Evolutionary conservation across 2,329 filamentous ascomycete genomes (phyloP), one percentile per base, ranked within the genome.

Genomic region (Chrysoporthe cubensis): DNA sequence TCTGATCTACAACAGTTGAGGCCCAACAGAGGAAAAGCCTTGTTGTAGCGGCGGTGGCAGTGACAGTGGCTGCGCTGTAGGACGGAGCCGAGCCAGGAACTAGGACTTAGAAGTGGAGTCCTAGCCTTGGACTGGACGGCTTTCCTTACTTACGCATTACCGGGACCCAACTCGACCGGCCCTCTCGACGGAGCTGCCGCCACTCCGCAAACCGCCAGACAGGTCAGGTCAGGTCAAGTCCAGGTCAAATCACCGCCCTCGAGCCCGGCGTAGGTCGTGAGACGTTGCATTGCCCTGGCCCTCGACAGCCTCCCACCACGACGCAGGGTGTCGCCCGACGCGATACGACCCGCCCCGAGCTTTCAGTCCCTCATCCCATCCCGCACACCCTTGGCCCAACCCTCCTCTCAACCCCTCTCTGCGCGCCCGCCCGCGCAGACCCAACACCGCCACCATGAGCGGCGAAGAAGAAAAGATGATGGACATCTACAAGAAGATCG

Each of bases 401-500:
- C 62, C 43, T 56, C 57, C 40, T 21, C 54, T 56, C 14, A 46
- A 59, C 52, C 64, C 59, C 58, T 56, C 16, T 57, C 69, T 71
- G 70, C 69, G 69, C 68, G 68, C 60, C 70, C 58, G 48, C 44
- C 60, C 68, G 71, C 69, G 70, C 70, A 69, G 66, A 56, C 65
- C 60, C 71, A 73, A 68, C 74, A 73, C 77, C 76, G 78, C 80
- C 81, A 82, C 78, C 78, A 90, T 89, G 85, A 60, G 57, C 57
- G 87, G 85, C 78, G 87, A 89, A 77, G 86, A 89, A 71, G 85
- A 89, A 75, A 84, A 86, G 73, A 84, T 89, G 81, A 89, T 89
- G 81, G 91, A 93, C 80, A 94, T 99, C 82, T 89, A 91, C 83
- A 91, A 90, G 84, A 98, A 99, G 91, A 98, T 99, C 81, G 93